Percentiles rank a stretch among this genome's conserved stretches.
These are phyloP conservation scores for Spizellomyces punctatus DNA, from an alignment of 192 early-diverging fungal species.

Conservation along the genomic window DNA sequence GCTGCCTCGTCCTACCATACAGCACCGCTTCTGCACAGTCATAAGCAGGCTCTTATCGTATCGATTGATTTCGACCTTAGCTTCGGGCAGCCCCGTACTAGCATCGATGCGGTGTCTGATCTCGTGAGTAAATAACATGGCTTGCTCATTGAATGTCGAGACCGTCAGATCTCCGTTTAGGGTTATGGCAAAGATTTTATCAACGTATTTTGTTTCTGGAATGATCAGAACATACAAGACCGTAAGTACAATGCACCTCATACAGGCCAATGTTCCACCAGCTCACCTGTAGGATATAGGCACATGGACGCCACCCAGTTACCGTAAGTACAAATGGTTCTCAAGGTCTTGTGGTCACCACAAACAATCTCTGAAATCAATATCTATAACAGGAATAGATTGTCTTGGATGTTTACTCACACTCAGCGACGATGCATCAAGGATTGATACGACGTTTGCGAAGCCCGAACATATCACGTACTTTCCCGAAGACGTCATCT, in stretches of 20 bases:
- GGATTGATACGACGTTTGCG: conserved; percentile 23
- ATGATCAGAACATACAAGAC: background rate
- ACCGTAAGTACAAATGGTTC: background rate
- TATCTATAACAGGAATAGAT: too few species aligned
- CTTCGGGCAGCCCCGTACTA: background rate
- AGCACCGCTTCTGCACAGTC: conserved; percentile 8
- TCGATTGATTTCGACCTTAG: conserved; percentile 26
- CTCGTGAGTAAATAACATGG: background rate
- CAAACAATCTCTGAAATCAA: background rate
- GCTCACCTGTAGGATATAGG: conserved; percentile 37
- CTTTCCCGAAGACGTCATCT: conserved; percentile 41
- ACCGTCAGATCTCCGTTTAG: conserved; percentile 14
- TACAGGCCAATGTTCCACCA: background rate
- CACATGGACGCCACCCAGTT: conserved; percentile 37
- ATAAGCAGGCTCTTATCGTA: conserved; percentile 23
- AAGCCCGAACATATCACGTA: conserved; percentile 38
- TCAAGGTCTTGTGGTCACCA: background rate
- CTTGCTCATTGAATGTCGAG: conserved; percentile 21
- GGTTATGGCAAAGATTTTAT: conserved; percentile 22
- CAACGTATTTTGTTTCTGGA: conserved; percentile 31
- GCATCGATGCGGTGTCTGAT: background rate
- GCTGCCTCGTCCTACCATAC: conserved; percentile 1
- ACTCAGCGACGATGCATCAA: conserved; percentile 36
- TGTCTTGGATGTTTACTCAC: conserved; percentile 3
- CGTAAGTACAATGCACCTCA: background rate